Conservation (phyloP, 148 eudicot species). For the Rhododendron williamsianum region DNA sequence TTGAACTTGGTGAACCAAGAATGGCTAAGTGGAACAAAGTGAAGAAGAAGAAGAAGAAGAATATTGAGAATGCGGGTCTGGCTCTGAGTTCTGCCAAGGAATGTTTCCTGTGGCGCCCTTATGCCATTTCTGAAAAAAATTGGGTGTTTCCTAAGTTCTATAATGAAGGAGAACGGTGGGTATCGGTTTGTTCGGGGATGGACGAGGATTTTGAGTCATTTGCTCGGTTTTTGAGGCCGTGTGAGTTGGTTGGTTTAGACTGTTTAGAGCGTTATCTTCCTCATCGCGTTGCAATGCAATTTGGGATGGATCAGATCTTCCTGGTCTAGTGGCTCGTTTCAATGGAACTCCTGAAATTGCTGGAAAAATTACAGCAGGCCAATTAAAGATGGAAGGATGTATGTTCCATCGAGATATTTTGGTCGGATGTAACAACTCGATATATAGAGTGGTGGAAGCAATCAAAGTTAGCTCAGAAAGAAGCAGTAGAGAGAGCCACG, state of each 20-base stretch:
- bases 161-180: slow-evolving; percentile 11
- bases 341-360: slow-evolving; percentile 15
- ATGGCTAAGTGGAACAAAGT: slow-evolving; percentile 34
- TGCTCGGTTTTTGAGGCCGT: slow-evolving; percentile 27
- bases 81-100: not conserved
- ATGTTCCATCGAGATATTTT: slow-evolving; percentile 8
- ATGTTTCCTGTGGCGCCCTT: slow-evolving; percentile 39
- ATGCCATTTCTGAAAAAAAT: not conserved
- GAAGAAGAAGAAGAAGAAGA: not conserved
- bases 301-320: slow-evolving; percentile 50
- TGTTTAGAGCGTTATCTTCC: slow-evolving; percentile 41
- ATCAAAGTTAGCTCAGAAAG: slow-evolving; percentile 6
- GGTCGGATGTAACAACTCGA: slow-evolving; percentile 2
- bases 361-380: slow-evolving; percentile 15
- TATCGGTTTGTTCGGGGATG: slow-evolving; percentile 10
- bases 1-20: slow-evolving; percentile 29
- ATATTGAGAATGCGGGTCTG: not conserved
- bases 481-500: not conserved
- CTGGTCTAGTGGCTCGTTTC: not conserved
- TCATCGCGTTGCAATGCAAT: slow-evolving; percentile 45
- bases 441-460: slow-evolving; percentile 3
- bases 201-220: slow-evolving; percentile 21
- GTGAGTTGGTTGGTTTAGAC: slow-evolving; percentile 37
- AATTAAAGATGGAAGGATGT: not conserved
- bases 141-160: slow-evolving; percentile 18